A percentile compares a stretch with the other conserved stretches of the same genome.
phyloP scores from a whole-genome alignment of 768 basidiomycete species.

The Fistulinella prunicolor region DNA sequence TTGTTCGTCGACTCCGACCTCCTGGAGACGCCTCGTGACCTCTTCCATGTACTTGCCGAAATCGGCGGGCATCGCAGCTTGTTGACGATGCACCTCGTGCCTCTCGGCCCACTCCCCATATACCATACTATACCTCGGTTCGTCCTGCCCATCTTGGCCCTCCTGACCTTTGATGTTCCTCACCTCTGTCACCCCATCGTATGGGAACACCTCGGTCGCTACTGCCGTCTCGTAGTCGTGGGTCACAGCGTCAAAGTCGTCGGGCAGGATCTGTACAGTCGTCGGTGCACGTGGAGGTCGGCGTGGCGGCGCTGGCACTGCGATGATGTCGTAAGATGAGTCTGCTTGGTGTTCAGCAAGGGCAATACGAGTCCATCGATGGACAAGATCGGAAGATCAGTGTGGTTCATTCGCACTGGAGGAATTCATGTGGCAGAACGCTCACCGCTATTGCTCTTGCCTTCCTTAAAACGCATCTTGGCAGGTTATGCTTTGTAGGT shows the following conservation, averaged over 20 bases:
- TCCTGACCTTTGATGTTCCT: constrained; percentile 12
- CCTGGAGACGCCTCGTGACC: constrained; percentile 36
- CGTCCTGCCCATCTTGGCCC: constrained; percentile 3
- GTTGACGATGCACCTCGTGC: constrained; percentile 26
- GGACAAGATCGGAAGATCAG: constrained; percentile 15
- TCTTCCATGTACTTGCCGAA: constrained; percentile 29
- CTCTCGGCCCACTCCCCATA: constrained; percentile 34
- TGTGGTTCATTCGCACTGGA: neutral
- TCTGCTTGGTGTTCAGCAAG: constrained; percentile 18
- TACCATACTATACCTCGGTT: constrained; percentile 25
- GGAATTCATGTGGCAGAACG: neutral
- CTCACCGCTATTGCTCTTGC: constrained; percentile 32
- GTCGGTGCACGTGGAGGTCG: constrained; percentile 31
- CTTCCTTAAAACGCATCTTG: constrained; percentile 25
- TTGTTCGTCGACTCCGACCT: constrained; percentile 31
- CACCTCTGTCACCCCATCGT: constrained; percentile 26
- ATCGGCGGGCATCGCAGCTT: constrained; percentile 22
- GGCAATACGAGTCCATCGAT: constrained; percentile 8
- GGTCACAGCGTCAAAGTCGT: constrained; percentile 31
- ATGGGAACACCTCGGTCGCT: constrained; percentile 22
- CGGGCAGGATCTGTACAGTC: constrained; percentile 30
- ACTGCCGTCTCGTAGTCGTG: constrained; percentile 27
- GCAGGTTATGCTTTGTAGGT: neutral
- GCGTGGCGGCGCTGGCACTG: constrained; percentile 13
- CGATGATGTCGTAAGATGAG: constrained; percentile 33